Percentiles rank a stretch among this genome's conserved stretches.
Conservation (phyloP, 371 early-diverging fungal species). For the Batkoa obscura region DNA sequence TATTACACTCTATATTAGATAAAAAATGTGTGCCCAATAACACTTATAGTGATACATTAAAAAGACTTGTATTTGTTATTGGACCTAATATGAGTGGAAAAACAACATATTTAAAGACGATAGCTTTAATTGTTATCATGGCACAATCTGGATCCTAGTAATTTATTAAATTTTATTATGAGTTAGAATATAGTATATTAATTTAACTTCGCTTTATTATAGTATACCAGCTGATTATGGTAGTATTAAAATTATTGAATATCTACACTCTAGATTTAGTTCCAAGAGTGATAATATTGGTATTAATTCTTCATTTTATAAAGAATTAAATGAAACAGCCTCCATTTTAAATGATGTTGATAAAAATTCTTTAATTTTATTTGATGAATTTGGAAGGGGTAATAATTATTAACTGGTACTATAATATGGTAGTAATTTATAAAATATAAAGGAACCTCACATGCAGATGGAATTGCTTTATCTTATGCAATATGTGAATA, state of each 20-base stretch:
- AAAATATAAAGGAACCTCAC: slow-evolving; percentile 38
- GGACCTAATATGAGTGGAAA: slow-evolving; percentile 99
- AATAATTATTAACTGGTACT: slow-evolving; percentile 11
- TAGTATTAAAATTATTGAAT: slow-evolving; percentile 51
- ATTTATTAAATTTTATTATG: slow-evolving; percentile 4
- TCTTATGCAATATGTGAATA: slow-evolving; percentile 62
- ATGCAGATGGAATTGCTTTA: slow-evolving; percentile 58
- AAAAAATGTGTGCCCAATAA: slow-evolving; percentile 57
- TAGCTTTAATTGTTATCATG: slow-evolving; percentile 74
- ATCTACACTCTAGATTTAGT: slow-evolving; percentile 19
- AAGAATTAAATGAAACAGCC: slow-evolving; percentile 47
- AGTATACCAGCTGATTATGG: slow-evolving; percentile 85
- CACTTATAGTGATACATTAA: slow-evolving; percentile 33
- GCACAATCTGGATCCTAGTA: slow-evolving; percentile 88
- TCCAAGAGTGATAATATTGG: slow-evolving; percentile 8
- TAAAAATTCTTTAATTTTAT: slow-evolving; percentile 50
- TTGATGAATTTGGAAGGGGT: slow-evolving; percentile 97
- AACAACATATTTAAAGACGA: slow-evolving; percentile 82
- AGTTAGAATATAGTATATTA: slow-evolving; percentile 18
- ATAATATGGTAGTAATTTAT: slow-evolving; percentile 10
- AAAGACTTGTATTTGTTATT: slow-evolving; percentile 72
- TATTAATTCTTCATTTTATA: not conserved
- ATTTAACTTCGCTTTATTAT: slow-evolving; percentile 12
- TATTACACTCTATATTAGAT: slow-evolving; percentile 31
- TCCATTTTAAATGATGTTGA: slow-evolving; percentile 53